phyloP scores from a whole-genome alignment of 2,329 filamentous ascomycete species.

The Nigrograna mackinnonii region DNA sequence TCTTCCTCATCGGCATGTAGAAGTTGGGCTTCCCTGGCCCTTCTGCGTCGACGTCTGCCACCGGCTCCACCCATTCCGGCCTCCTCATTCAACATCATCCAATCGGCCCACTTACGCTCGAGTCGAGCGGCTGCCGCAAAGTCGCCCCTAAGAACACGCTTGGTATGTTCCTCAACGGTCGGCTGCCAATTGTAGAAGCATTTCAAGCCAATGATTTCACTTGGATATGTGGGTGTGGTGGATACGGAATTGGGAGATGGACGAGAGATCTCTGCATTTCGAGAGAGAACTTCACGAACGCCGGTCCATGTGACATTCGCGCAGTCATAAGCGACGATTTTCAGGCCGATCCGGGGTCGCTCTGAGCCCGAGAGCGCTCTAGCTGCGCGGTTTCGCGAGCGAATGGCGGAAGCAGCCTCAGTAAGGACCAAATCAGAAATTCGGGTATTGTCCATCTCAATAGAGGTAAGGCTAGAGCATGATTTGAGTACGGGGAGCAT shows the following conservation, averaged over 20 bases:
- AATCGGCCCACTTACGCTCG: conserved; percentile 89
- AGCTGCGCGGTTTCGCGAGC: conserved; percentile 61
- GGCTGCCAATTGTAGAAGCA: conserved; percentile 96
- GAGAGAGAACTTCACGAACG: conserved; percentile 80
- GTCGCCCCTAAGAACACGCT: conserved; percentile 79
- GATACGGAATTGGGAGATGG: conserved; percentile 37
- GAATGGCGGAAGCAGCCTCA: conserved; percentile 82
- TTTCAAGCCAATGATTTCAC: conserved; percentile 82
- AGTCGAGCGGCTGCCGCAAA: conserved; percentile 74
- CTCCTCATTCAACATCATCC: conserved; percentile 91
- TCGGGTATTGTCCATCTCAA: conserved; percentile 93
- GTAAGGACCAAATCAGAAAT: conserved; percentile 84
- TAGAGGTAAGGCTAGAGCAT: conserved; percentile 68
- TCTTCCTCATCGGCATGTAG: conserved; percentile 82
- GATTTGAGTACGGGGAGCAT: conserved; percentile 81
- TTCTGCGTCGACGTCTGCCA: conserved; percentile 69
- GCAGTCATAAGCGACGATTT: conserved; percentile 87
- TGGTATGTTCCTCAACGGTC: conserved; percentile 91
- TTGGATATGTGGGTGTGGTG: conserved; percentile 62
- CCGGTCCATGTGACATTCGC: conserved; percentile 91
- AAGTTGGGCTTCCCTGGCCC: conserved; percentile 80
- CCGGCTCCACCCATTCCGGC: conserved; percentile 69
- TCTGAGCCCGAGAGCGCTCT: conserved; percentile 32
- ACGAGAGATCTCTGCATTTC: conserved; percentile 75
- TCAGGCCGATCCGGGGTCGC: conserved; percentile 61